These are phyloP conservation scores for Nakazawaea sp. DNA, from an alignment of 805 yeast genomes.

Conservation along the genomic window DNA sequence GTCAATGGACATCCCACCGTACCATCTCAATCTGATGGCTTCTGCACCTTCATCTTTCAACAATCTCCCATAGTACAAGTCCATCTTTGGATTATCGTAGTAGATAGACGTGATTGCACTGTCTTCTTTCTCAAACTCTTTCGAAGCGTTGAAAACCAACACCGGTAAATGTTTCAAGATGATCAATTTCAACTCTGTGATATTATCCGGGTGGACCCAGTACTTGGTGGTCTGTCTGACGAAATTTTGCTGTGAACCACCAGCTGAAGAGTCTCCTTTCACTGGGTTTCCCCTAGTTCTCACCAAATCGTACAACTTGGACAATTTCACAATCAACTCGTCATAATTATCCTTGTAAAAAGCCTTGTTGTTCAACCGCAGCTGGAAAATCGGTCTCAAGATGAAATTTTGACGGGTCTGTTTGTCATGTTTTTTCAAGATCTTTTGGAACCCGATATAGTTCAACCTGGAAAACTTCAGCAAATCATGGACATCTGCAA, in stretches of 20 bases:
- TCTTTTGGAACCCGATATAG: conserved; percentile 96
- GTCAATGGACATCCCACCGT: conserved; percentile 94
- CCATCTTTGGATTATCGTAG: conserved; percentile 85
- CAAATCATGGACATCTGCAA: conserved; percentile 95
- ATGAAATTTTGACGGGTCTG: conserved; percentile 59
- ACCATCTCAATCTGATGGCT: conserved; percentile 97
- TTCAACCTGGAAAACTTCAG: conserved; percentile 91
- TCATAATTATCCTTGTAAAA: conserved; percentile 96
- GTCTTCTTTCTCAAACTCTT: conserved; percentile 92
- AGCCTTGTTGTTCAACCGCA: conserved; percentile 86
- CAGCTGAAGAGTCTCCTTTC: conserved; percentile 77
- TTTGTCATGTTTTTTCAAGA: conserved; percentile 94
- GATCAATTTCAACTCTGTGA: conserved; percentile 89
- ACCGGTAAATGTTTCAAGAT: conserved; percentile 95
- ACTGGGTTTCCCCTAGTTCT: conserved; percentile 91
- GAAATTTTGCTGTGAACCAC: conserved; percentile 95
- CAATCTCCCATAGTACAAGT: conserved; percentile 88
- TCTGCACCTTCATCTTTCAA: conserved; percentile 98
- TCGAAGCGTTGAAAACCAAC: conserved; percentile 90
- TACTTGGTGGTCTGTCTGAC: conserved; percentile 98
- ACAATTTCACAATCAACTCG: conserved; percentile 77
- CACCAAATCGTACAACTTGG: conserved; percentile 84
- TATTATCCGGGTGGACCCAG: conserved; percentile 99
- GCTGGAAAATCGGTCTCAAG: conserved; percentile 89
- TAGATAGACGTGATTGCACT: conserved; percentile 96